phyloP scores from a whole-genome alignment of 768 basidiomycete species.

The Pulveroboletus sp. region DNA sequence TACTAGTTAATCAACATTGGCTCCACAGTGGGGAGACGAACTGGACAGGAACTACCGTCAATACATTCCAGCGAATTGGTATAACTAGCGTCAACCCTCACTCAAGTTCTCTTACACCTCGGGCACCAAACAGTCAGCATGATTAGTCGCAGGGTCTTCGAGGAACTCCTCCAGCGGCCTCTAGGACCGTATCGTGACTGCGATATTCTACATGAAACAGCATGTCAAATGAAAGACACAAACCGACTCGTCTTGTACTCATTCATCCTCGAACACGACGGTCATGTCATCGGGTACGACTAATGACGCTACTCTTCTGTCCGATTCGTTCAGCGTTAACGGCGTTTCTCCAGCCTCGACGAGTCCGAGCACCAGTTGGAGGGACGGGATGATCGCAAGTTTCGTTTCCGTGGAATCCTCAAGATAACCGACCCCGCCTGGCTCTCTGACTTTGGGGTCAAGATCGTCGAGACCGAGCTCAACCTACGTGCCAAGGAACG shows the following conservation, averaged over 20 bases:
- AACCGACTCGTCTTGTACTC: constrained; percentile 23
- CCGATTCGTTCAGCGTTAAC: constrained; percentile 1
- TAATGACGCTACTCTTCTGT: not conserved
- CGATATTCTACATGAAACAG: constrained; percentile 18
- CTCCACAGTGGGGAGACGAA: not conserved
- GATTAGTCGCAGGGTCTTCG: constrained; percentile 16
- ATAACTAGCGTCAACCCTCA: not conserved
- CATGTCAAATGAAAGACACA: constrained; percentile 14
- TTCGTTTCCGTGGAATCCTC: constrained; percentile 50
- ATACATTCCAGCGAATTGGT: not conserved
- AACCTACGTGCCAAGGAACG: constrained; percentile 34
- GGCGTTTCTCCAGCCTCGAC: constrained; percentile 36
- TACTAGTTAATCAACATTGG: constrained; percentile 13
- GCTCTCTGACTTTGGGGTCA: constrained; percentile 44
- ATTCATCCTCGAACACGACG: constrained; percentile 27
- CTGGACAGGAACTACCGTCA: not conserved
- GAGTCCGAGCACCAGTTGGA: constrained; percentile 38
- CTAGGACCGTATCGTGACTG: constrained; percentile 30
- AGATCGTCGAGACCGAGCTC: constrained; percentile 42
- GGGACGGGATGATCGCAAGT: constrained; percentile 28
- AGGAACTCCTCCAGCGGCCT: constrained; percentile 24
- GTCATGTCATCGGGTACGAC: constrained; percentile 23
- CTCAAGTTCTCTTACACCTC: not conserved
- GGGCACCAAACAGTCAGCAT: constrained; percentile 2
- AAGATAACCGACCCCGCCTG: constrained; percentile 42